Percentiles rank a stretch among this genome's conserved stretches.
Evolutionary conservation across 2,329 filamentous ascomycete species (phyloP).

Genomic region (Claviceps sp.): DNA sequence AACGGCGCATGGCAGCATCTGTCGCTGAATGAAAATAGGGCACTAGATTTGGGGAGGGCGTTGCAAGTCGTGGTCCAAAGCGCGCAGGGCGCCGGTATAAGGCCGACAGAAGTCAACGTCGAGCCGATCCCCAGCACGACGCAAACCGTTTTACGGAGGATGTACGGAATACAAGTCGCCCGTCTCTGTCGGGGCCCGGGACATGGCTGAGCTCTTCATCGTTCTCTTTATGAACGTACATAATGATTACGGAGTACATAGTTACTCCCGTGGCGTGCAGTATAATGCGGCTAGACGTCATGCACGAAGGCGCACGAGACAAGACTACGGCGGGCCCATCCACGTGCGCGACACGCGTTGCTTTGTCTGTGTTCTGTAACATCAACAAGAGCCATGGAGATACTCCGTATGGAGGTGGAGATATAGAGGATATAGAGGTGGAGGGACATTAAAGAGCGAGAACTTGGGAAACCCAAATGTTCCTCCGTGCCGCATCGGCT

Average conservation of each 20-base stretch:
- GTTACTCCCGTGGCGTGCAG: neutral
- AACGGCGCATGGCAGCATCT: conserved; percentile 3
- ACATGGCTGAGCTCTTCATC: neutral
- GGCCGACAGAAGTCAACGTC: neutral
- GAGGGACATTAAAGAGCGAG: no score
- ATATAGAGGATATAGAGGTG: no score
- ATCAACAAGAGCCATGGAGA: no score
- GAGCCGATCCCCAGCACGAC: neutral
- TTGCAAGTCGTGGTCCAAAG: neutral
- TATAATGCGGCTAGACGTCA: neutral
- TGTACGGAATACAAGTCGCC: neutral
- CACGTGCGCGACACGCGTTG: neutral
- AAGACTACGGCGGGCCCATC: neutral
- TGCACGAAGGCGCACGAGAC: neutral
- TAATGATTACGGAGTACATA: neutral
- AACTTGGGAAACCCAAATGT: no score
- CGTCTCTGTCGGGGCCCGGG: neutral
- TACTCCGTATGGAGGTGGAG: no score
- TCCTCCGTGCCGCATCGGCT: neutral
- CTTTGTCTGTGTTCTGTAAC: neutral
- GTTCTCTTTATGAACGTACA: neutral
- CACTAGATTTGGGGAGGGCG: neutral
- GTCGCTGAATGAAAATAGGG: neutral
- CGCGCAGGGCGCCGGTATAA: conserved; percentile 2
- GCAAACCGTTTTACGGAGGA: neutral